A percentile compares a stretch with the other conserved stretches of the same genome.
phyloP scores from a whole-genome alignment of 306 rosid species.

The Coriaria nepalensis region DNA sequence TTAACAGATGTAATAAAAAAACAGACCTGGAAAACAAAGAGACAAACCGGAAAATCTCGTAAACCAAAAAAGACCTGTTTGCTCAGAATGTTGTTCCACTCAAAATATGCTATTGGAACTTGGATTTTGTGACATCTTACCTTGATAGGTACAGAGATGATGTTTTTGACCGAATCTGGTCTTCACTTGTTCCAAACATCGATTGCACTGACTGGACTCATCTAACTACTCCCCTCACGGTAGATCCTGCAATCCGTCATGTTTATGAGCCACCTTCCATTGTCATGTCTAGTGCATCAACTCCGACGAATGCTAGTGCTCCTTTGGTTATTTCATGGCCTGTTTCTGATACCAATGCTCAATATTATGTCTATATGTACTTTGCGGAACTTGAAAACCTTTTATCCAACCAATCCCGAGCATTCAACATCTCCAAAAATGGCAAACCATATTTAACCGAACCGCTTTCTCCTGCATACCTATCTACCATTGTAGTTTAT shows the following conservation, averaged over 20 bases:
- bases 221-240: slow-evolving; percentile 3
- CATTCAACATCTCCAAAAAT: slow-evolving; percentile 4
- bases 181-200: too few relatives aligned
- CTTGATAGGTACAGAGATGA: slow-evolving; percentile 24
- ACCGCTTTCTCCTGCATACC: slow-evolving; percentile 5
- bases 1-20: too few relatives aligned
- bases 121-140: too few relatives aligned
- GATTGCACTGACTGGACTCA: neutral
- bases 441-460: neutral
- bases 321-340: slow-evolving; percentile 10
- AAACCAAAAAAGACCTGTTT: too few relatives aligned
- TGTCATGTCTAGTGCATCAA: slow-evolving; percentile 28
- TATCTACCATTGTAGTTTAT: neutral
- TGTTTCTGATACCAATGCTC: neutral
- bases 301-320: slow-evolving; percentile 4
- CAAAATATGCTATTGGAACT: too few relatives aligned
- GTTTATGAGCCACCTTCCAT: slow-evolving; percentile 15
- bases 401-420: slow-evolving; percentile 10
- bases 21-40: too few relatives aligned
- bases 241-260: neutral
- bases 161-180: slow-evolving; percentile 27
- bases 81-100: too few relatives aligned
- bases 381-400: slow-evolving; percentile 20
- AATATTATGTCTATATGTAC: slow-evolving; percentile 7
- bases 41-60: too few relatives aligned